Evolutionary conservation across 306 rosid genomes (phyloP).

Genomic region (Quercus mongolica): DNA sequence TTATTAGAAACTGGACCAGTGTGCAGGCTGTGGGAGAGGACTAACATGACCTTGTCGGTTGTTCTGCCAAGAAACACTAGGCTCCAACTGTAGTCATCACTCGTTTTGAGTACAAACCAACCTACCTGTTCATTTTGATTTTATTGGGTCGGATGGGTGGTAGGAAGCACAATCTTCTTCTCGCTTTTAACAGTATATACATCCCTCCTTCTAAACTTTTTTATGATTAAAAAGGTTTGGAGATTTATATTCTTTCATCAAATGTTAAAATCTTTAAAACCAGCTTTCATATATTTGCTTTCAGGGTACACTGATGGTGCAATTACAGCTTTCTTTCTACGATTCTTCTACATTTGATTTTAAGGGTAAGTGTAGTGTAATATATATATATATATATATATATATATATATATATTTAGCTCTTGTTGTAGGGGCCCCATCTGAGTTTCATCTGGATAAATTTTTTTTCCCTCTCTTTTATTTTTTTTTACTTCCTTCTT

Average conservation of each 20-base stretch:
- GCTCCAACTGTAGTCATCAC: conserved; percentile 26
- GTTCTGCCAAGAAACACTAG: conserved; percentile 37
- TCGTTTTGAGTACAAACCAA: conserved; percentile 34
- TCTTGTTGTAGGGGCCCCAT: conserved; percentile 37
- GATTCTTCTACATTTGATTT: conserved; percentile 12
- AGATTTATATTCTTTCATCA: conserved; percentile 23
- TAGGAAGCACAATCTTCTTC: conserved; percentile 60
- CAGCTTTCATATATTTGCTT: neutral
- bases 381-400: too few species aligned
- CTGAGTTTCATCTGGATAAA: conserved; percentile 8
- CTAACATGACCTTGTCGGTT: conserved; percentile 84
- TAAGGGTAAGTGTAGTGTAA: conserved; percentile 29
- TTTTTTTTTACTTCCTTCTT: neutral
- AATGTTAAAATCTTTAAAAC: neutral
- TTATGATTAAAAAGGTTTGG: conserved; percentile 1
- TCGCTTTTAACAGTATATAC: neutral
- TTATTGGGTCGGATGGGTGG: conserved; percentile 56
- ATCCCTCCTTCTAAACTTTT: conserved; percentile 4
- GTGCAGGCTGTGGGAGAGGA: conserved; percentile 62
- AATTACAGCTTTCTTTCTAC: conserved; percentile 36
- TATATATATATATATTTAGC: neutral
- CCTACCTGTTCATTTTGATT: conserved; percentile 42
- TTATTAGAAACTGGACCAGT: conserved; percentile 67
- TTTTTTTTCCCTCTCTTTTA: neutral
- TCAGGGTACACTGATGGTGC: conserved; percentile 26